Percentiles rank a stretch among this genome's conserved stretches.
These are phyloP conservation scores for Erysimum cheiranthoides DNA, from an alignment of 345 rosid genomes.

Conservation along the genomic window DNA sequence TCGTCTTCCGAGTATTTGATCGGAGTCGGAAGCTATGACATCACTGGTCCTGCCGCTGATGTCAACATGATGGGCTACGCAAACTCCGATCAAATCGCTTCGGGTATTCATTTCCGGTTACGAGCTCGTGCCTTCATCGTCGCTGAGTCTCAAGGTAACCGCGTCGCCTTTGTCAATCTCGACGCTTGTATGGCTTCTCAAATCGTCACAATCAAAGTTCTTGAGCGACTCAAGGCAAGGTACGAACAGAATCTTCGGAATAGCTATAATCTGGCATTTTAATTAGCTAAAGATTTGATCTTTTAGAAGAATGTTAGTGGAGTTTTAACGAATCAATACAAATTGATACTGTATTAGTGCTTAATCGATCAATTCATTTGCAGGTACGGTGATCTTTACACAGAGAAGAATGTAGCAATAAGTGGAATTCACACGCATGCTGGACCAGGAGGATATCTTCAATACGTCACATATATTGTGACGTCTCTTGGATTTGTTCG, in stretches of 20 bases:
- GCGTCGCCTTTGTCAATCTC: conserved; percentile 83
- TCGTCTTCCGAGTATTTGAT: conserved; percentile 63
- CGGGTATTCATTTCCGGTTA: conserved; percentile 90
- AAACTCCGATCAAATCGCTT: conserved; percentile 72
- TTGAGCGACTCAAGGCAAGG: conserved; percentile 42
- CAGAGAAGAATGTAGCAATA: conserved; percentile 90
- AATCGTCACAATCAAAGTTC: conserved; percentile 78
- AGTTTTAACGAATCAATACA: background rate
- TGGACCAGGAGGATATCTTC: conserved; percentile 99
- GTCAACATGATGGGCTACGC: conserved; percentile 99
- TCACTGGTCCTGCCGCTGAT: conserved; percentile 98
- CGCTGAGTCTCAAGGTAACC: conserved; percentile 77
- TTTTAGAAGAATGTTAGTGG: background rate
- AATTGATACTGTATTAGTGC: background rate
- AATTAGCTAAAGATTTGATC: conserved; percentile 22
- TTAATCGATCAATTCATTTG: conserved; percentile 9
- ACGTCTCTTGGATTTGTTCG: conserved; percentile 97
- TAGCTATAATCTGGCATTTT: background rate
- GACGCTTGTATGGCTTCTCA: conserved; percentile 99
- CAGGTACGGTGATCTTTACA: conserved; percentile 91
- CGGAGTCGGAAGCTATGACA: conserved; percentile 97
- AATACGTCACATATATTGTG: conserved; percentile 77
- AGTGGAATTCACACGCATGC: conserved; percentile 99
- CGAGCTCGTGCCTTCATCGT: conserved; percentile 89
- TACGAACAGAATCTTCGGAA: background rate